A percentile compares a stretch with the other conserved stretches of the same genome.
These are phyloP conservation scores for Echium plantagineum DNA, from an alignment of 257 asterid species.

Conservation along the genomic window DNA sequence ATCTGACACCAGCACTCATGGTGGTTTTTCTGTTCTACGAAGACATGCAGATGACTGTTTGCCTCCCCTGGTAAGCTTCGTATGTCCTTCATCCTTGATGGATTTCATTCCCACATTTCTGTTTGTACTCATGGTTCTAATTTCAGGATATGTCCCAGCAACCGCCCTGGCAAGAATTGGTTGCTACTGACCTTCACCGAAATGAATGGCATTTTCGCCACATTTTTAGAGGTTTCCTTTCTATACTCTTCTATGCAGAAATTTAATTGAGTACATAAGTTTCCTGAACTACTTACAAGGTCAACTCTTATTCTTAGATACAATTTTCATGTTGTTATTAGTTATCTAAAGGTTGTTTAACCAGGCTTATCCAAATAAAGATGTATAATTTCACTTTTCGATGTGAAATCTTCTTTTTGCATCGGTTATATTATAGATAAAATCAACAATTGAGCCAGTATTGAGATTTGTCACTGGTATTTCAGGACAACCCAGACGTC, in stretches of 20 bases:
- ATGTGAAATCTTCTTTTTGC: no score
- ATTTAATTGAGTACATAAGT: no score
- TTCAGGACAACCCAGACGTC: neutral
- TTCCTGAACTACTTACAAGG: no score
- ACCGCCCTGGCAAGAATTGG: constrained; percentile 71
- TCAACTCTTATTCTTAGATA: no score
- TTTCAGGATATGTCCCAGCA: constrained; percentile 67
- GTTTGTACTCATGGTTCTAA: neutral
- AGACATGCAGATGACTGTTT: neutral
- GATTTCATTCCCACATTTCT: neutral
- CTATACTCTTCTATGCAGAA: no score
- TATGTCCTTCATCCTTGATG: neutral
- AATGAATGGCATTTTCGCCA: constrained; percentile 75
- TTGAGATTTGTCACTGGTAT: neutral
- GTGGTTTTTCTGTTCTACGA: neutral
- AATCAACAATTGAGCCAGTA: no score
- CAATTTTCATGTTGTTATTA: no score
- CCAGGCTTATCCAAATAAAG: no score
- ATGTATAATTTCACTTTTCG: no score
- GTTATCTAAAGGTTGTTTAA: no score
- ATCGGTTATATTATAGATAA: no score
- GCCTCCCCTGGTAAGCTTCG: constrained; percentile 5
- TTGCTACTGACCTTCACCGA: constrained; percentile 63
- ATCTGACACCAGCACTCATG: neutral
- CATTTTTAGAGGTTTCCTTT: constrained; percentile 50